Evolutionary conservation across 2,329 filamentous ascomycete species (phyloP), one percentile per base, ranked within the genome.

Genomic region (Diaporthe batatas): DNA sequence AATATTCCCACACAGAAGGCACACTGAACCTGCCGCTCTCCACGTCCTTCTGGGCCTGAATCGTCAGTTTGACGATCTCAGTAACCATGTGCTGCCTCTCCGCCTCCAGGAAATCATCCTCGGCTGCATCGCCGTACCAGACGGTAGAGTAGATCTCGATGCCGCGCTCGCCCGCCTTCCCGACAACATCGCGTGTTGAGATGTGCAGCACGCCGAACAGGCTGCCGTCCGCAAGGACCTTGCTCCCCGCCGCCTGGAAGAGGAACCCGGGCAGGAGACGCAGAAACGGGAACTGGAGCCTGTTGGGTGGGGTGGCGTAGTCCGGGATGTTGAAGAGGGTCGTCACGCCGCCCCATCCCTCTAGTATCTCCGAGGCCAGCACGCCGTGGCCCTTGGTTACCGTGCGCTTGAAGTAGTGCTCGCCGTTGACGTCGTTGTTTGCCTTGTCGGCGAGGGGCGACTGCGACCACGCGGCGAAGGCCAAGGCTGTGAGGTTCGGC

Each of bases 291-390:
- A 83, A 77, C 67, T 78, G 80, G 11, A 74, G 59, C 25, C 75
- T 77, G 70, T 78, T 75, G 1, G 78, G 77, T 0, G 77, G 74
- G 25, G 78, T 75, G 62, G 78, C 32, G 18, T 67, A 77, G 75
- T 79, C 78, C 6, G 81, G 81, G 23, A 84, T 78, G 32, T 79
- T 79, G 53, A 83, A 79, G 71, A 82, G 80, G 75, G 78, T 83
- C 7, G 76, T 79, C 44, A 84, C 79, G 59, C 81, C 80, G 47
- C 62, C 62, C 62, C 62, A 67, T 10, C 62, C 62, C 32, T 67
- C 62, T 14, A 67, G n/a, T 53, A 80, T 79, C 62, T 76, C 75
- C n/a, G 79, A 78, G 3, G 73, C 55, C 2, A 76, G 72, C 11
- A 23, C 34, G 2, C 75, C 75, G 14, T n/a, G 62, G 1, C 47